These are phyloP conservation scores for Xylaria sp. DNA, from an alignment of 2,329 filamentous ascomycete species.

Conservation along the genomic window DNA sequence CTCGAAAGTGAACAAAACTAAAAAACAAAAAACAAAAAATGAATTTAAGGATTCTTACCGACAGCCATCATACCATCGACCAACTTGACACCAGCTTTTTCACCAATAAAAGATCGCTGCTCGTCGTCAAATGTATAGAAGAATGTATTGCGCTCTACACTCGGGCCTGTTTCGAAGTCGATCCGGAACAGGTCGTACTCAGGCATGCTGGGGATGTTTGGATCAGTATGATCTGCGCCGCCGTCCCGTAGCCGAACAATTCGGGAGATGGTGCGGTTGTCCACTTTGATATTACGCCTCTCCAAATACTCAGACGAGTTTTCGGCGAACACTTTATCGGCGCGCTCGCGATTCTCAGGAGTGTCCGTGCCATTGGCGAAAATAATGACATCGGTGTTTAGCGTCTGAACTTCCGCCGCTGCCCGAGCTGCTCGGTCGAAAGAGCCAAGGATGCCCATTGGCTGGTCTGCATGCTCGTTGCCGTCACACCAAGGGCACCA, in stretches of 20 bases:
- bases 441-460: conserved; percentile 62
- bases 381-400: conserved; percentile 65
- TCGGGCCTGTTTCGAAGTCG: conserved; percentile 56
- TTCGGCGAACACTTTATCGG: conserved; percentile 53
- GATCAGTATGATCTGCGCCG: conserved; percentile 48
- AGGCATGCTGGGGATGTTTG: conserved; percentile 54
- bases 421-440: conserved; percentile 56
- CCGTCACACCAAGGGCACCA: conserved; percentile 75
- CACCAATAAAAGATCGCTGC: conserved; percentile 60
- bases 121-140: conserved; percentile 59
- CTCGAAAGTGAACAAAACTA: neutral
- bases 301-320: conserved; percentile 60
- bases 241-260: conserved; percentile 60
- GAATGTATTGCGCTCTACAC: conserved; percentile 60
- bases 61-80: conserved; percentile 57
- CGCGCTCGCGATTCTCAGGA: conserved; percentile 51
- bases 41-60: neutral
- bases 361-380: conserved; percentile 70
- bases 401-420: conserved; percentile 62
- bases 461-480: conserved; percentile 67
- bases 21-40: neutral
- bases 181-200: conserved; percentile 67
- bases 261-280: conserved; percentile 63
- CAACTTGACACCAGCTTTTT: conserved; percentile 58
- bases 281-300: conserved; percentile 61